Base-by-base conservation (phyloP, 495 filamentous ascomycete species). In the Penicillium cataractarum region DNA sequence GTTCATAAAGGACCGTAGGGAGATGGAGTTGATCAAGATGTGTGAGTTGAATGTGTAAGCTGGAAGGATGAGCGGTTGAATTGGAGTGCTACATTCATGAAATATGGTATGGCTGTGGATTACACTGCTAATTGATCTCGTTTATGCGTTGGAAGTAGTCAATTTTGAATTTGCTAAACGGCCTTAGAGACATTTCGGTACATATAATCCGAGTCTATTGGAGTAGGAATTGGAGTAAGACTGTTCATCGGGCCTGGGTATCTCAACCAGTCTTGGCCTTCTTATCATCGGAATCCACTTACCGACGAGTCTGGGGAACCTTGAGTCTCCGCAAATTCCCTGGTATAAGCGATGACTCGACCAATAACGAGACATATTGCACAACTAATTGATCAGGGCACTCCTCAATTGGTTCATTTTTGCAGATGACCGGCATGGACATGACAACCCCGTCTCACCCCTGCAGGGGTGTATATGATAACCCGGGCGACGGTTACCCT, bases 251-350 rank as follows among this genome's bases (percentile, higher is more conserved):
- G 17, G 35, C 6, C 2, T 5, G 2, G 12, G 15, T 13, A 2
- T 39, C 35, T 39, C 9, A 12, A 2, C 10, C 12, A 4, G 10
- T 12, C 35, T 31, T 49, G 9, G 10, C 13, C 21, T 49, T 8
- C 6, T 29, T 52, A 29, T 24, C 55, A 40, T 69, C 68, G 68
- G 68, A 55, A 60, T 69, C 65, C 68, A 69, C 68, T 57, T 62
- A 32, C 68, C 68, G 68, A 71, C 22, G 49, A 49, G 55, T 61
- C 68, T 66, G 61, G 61, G 44, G 58, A 62, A 42, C 40, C 22
- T 60, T 42, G 33, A 35, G 33, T 49, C 63, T 51, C 37, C 52
- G 27, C 57, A 35, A 12, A 39, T 39, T 10, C 4, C 35, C 35
- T 39, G 5, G 1, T 15, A 17, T 17, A 39, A 17, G 9, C 35